Conservation (phyloP, 805 yeast species). For the Candida ipomoeae region DNA sequence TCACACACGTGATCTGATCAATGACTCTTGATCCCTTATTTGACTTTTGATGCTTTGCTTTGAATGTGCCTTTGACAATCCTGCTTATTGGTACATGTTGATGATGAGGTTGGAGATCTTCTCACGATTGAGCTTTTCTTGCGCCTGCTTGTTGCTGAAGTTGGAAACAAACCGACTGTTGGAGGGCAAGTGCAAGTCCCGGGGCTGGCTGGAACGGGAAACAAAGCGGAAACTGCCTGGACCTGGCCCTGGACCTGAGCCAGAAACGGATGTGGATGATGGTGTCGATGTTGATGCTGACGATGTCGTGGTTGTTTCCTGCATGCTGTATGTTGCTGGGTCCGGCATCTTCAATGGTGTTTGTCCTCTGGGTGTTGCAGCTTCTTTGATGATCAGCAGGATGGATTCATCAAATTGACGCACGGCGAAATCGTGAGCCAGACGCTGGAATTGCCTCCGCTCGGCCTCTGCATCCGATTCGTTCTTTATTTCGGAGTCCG, state of each 20-base stretch:
- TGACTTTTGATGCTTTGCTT: neutral
- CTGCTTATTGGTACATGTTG: conserved; percentile 24
- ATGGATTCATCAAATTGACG: conserved; percentile 1
- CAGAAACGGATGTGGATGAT: too few species aligned
- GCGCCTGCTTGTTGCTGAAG: conserved; percentile 47
- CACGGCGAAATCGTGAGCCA: neutral
- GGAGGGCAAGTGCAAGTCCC: conserved; percentile 48
- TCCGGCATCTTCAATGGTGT: conserved; percentile 24
- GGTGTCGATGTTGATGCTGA: too few species aligned
- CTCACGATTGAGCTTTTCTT: conserved; percentile 50
- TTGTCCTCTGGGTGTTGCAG: neutral
- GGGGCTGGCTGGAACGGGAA: conserved; percentile 50
- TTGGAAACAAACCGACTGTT: conserved; percentile 52
- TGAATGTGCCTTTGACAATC: neutral
- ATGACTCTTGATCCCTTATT: too few species aligned
- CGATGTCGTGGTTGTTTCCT: neutral
- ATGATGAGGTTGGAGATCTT: conserved; percentile 54
- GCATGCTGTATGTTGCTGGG: conserved; percentile 11
- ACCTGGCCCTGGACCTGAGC: neutral
- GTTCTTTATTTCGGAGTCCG: neutral
- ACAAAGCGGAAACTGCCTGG: conserved; percentile 44
- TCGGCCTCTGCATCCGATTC: neutral
- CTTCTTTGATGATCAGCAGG: neutral
- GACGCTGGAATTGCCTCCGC: neutral
- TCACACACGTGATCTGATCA: too few species aligned